Base-by-base conservation (phyloP, 2,329 filamentous ascomycete genomes). In the Ophiostoma novo-ulmi region DNA sequence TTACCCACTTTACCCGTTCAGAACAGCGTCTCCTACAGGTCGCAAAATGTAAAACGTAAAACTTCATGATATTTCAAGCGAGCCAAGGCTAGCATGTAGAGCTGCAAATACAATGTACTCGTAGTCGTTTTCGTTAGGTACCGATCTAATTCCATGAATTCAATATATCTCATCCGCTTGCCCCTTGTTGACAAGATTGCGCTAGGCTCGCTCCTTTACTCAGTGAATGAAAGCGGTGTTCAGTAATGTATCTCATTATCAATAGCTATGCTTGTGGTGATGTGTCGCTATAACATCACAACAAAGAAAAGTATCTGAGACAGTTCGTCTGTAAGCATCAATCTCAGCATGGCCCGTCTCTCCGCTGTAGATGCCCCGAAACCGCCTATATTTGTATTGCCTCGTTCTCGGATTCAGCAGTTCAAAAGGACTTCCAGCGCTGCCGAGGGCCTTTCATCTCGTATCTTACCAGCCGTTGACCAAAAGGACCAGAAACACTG, bases 61-160 rank as follows among this genome's bases (percentile, higher is more conserved):
- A 58, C 52, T 58, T 58, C 52, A 58, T 58, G 52, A 58, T 58
- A n/a, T 26, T 58, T 26, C 52, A 58, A 58, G 52, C 52, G 52
- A 58, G 52, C 52, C 52, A 58, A 48, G 44, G 44, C 44, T 48
- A 31, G 31, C 3, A 31, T 31, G 31, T 31, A 31, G 31, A 31
- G 31, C 31, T 31, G 31, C 31, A 31, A 31, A 31, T 3, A 31
- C 31, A 31, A 31, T 31, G 31, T 4, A 31, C 31, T 31, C 31
- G 31, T 31, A 31, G 31, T 31, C 31, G 31, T 31, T 31, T 31
- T 31, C 31, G 31, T 31, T 31, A 31, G 31, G 31, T 31, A 31
- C 31, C 31, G 3, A 31, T 31, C 31, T 31, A 3, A 31, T 31
- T 31, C 31, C 31, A 31, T 31, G 31, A 11, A 26, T 11, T 31